Percentiles rank a stretch among this genome's conserved stretches.
These are phyloP conservation scores for Lepidium aucheri DNA, from an alignment of 345 rosid species.

Conservation along the genomic window DNA sequence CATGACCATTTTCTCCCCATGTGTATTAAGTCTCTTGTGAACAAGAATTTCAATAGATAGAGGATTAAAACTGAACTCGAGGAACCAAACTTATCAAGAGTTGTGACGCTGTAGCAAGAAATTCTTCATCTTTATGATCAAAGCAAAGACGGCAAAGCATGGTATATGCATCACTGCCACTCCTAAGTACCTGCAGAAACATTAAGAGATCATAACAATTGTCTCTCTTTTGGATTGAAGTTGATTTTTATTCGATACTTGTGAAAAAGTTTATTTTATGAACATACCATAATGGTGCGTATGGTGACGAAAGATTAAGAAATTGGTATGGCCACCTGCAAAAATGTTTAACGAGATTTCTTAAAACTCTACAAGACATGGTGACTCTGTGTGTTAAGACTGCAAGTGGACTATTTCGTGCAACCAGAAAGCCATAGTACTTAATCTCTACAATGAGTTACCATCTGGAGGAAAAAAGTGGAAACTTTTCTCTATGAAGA, in stretches of 20 bases:
- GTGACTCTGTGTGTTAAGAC: neutral
- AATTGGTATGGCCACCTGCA: constrained; percentile 96
- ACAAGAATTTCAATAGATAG: neutral
- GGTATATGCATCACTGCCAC: constrained; percentile 63
- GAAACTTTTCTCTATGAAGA: constrained; percentile 9
- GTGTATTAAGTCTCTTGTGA: neutral
- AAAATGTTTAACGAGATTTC: neutral
- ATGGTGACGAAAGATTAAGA: constrained; percentile 60
- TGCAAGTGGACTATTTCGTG: neutral
- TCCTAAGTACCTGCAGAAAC: constrained; percentile 60
- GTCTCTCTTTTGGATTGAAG: neutral
- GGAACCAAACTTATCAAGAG: neutral
- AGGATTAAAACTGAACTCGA: neutral
- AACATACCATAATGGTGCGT: constrained; percentile 35
- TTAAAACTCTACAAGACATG: neutral
- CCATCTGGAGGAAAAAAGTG: neutral
- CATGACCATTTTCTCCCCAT: neutral
- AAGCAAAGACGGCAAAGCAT: constrained; percentile 58
- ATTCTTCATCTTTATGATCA: constrained; percentile 52
- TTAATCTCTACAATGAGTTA: neutral
- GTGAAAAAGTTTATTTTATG: neutral
- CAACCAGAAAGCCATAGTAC: neutral
- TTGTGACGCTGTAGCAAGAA: constrained; percentile 32
- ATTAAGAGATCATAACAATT: neutral
- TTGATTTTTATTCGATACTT: neutral